Evolutionary conservation across 176 grass and related monocot genomes (phyloP).

Genomic region (Oryza australiensis): DNA sequence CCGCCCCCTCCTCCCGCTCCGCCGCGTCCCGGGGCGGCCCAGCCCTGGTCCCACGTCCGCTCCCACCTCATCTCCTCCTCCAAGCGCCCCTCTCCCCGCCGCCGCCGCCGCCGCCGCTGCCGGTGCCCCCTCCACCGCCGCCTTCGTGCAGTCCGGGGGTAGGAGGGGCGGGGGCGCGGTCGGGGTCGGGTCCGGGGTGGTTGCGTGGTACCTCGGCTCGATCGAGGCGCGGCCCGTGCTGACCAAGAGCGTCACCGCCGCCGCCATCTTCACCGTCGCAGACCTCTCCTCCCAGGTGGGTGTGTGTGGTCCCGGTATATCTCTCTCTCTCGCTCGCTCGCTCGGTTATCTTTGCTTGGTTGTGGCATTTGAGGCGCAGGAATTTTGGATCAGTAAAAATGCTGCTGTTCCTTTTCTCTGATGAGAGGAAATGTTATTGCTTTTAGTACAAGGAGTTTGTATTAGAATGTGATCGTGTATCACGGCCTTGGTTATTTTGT

Average conservation of each 20-base stretch:
- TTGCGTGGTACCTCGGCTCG: slow-evolving; percentile 73
- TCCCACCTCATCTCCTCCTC: slow-evolving; percentile 54
- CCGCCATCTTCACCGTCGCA: slow-evolving; percentile 73
- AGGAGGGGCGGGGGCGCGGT: not conserved
- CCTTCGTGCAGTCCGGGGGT: not conserved
- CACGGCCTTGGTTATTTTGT: not conserved
- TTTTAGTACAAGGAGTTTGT: not conserved
- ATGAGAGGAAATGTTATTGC: not conserved
- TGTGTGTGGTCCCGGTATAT: not conserved
- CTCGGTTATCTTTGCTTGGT: not conserved
- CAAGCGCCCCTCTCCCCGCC: slow-evolving; percentile 17
- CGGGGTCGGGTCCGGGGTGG: slow-evolving; percentile 32
- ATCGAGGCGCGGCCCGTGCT: slow-evolving; percentile 70
- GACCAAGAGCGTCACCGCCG: slow-evolving; percentile 92
- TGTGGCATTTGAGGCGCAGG: not conserved
- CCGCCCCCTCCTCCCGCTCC: slow-evolving; percentile 43
- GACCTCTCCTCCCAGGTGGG: slow-evolving; percentile 84
- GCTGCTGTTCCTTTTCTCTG: not conserved
- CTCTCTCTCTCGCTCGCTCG: not conserved
- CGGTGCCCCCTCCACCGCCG: not conserved
- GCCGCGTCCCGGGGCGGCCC: not conserved
- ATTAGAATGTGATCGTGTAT: not conserved
- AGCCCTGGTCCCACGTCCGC: slow-evolving; percentile 41
- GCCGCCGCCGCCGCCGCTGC: slow-evolving; percentile 13
- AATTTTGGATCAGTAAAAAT: not conserved